Conservation (phyloP, 768 basidiomycete species). For the Austroboletus festivus region DNA sequence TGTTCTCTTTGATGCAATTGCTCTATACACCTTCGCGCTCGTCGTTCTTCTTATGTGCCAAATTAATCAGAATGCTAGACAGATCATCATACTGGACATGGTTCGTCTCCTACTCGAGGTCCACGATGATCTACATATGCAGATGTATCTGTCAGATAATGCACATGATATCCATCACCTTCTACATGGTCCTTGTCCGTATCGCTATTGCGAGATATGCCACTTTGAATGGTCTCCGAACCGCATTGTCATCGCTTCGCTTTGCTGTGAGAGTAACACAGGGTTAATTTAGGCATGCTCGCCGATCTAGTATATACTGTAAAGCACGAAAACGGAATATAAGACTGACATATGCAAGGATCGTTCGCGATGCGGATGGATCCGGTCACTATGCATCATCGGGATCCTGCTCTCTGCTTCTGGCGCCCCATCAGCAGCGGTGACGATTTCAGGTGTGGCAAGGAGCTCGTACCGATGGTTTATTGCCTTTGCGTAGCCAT, state of each 20-base stretch:
- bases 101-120: conserved; percentile 15
- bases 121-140: too few relatives aligned
- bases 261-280: conserved; percentile 8
- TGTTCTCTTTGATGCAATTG: conserved; percentile 12
- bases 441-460: too few relatives aligned
- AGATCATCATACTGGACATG: conserved; percentile 20
- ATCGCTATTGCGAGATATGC: conserved; percentile 14
- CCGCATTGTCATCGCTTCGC: conserved; percentile 13
- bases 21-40: conserved; percentile 17
- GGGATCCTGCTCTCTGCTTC: too few relatives aligned
- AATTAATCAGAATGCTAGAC: conserved; percentile 1
- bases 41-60: conserved; percentile 12
- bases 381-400: too few relatives aligned
- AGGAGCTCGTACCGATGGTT: too few relatives aligned
- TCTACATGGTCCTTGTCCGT: conserved; percentile 17
- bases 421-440: too few relatives aligned
- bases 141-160: conserved; percentile 10
- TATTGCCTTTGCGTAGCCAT: too few relatives aligned
- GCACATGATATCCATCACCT: conserved; percentile 21
- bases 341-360: neutral
- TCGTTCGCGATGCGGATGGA: too few relatives aligned
- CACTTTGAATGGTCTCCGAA: neutral
- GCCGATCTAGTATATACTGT: conserved; percentile 20
- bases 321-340: neutral
- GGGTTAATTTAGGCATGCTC: neutral